Conservation (phyloP, 208 protist species). For the Crithidia fasciculata region DNA sequence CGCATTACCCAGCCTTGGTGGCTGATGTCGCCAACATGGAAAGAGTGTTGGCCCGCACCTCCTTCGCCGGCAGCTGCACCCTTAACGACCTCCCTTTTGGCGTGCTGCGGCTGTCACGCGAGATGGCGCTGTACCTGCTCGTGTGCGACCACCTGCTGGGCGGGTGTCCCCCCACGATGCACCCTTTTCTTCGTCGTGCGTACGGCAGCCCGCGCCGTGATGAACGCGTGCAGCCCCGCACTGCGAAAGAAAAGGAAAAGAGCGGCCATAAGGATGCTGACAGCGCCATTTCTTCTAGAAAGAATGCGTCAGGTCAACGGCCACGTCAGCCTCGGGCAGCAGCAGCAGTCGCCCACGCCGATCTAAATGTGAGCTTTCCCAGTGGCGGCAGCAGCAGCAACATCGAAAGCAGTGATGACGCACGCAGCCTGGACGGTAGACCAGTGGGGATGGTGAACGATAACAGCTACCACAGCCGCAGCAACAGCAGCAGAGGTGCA, state of each 20-base stretch:
- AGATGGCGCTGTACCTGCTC: conserved; percentile 69
- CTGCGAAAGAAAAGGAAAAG: not conserved
- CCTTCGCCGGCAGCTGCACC: conserved; percentile 33
- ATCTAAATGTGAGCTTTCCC: conserved; percentile 29
- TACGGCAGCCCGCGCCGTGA: not conserved
- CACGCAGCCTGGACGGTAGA: conserved; percentile 7
- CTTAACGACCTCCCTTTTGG: conserved; percentile 49
- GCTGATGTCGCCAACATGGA: conserved; percentile 30
- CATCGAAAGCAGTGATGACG: not conserved
- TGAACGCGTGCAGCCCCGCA: not conserved
- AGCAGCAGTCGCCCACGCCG: not conserved
- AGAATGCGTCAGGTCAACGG: too few species aligned
- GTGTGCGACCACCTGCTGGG: conserved; percentile 73
- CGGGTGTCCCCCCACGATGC: conserved; percentile 74
- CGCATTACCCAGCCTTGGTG: conserved; percentile 46
- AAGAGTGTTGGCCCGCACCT: conserved; percentile 18
- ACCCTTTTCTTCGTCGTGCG: conserved; percentile 58
- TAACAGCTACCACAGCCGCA: too few species aligned
- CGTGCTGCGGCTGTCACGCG: conserved; percentile 46
- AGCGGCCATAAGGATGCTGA: not conserved
- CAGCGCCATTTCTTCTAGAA: too few species aligned
- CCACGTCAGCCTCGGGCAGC: too few species aligned
- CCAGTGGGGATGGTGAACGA: conserved; percentile 3
- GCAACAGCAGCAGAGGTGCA: not conserved
- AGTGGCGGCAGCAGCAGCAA: not conserved